Percentiles rank a stretch among this genome's conserved stretches.
Conservation (phyloP, 208 protist species). For the Trypanosoma lewisi region DNA sequence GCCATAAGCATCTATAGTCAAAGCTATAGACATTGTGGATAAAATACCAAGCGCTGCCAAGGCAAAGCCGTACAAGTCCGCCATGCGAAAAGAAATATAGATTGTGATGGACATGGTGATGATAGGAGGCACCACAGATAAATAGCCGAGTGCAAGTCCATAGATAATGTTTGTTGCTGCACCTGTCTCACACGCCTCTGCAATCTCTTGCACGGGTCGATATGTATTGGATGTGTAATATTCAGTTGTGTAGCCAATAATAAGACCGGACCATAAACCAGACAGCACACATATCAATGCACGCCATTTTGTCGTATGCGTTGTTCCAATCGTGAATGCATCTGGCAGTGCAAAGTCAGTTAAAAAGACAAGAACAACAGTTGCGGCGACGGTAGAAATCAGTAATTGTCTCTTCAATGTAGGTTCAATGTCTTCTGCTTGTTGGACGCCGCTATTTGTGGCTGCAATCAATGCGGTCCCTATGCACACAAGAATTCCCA, state of each 20-base stretch:
- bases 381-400: slow-evolving; percentile 68
- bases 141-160: slow-evolving; percentile 92
- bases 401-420: slow-evolving; percentile 80
- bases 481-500: slow-evolving; percentile 77
- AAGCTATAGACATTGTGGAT: slow-evolving; percentile 85
- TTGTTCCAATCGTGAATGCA: slow-evolving; percentile 42
- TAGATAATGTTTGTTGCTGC: slow-evolving; percentile 94
- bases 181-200: slow-evolving; percentile 82
- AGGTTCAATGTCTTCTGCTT: slow-evolving; percentile 70
- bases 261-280: slow-evolving; percentile 78
- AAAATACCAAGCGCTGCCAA: slow-evolving; percentile 95
- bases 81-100: slow-evolving; percentile 74
- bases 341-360: slow-evolving; percentile 58
- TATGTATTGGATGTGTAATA: slow-evolving; percentile 93
- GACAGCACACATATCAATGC: slow-evolving; percentile 73
- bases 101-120: slow-evolving; percentile 89
- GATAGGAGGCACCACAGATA: slow-evolving; percentile 89
- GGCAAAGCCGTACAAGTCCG: slow-evolving; percentile 90
- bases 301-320: slow-evolving; percentile 48
- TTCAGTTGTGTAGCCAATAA: slow-evolving; percentile 91
- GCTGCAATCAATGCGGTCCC: slow-evolving; percentile 57
- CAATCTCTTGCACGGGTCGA: slow-evolving; percentile 77
- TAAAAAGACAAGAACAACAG: slow-evolving; percentile 58
- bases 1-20: slow-evolving; percentile 95
- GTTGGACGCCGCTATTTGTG: slow-evolving; percentile 50